Percentiles rank a stretch among this genome's conserved stretches.
Evolutionary conservation across 169 alveolate genomes (phyloP).

Genomic region (Plasmodium vivax): DNA sequence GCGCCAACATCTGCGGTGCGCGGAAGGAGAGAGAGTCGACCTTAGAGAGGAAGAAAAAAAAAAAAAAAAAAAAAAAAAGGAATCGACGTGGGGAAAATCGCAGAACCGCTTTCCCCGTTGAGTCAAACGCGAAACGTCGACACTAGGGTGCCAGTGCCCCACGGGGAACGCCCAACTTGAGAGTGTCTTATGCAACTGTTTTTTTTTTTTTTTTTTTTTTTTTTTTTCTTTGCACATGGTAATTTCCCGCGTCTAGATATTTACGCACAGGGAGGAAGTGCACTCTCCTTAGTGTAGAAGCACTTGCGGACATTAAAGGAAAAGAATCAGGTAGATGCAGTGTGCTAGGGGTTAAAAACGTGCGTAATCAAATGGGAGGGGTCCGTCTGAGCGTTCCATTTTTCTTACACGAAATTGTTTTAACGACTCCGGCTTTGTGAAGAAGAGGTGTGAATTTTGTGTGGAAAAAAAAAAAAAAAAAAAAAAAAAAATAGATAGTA

Average conservation of each 20-base stretch:
- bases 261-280: not conserved
- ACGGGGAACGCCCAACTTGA: not conserved
- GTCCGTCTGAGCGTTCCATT: not conserved
- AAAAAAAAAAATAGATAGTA: not conserved
- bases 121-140: not conserved
- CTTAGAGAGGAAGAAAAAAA: not conserved
- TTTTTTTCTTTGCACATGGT: not conserved
- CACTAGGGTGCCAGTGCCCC: not conserved
- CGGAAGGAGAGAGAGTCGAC: not conserved
- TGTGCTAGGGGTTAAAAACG: not conserved
- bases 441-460: not conserved
- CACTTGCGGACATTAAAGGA: not conserved
- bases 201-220: not conserved
- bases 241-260: not conserved
- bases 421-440: not conserved
- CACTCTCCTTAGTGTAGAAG: not conserved
- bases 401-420: not conserved
- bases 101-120: not conserved
- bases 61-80: not conserved
- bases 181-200: not conserved
- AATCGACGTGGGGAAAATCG: not conserved
- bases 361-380: not conserved
- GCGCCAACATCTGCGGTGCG: not conserved
- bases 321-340: not conserved
- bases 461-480: not conserved